Conservation (phyloP, 2,329 filamentous ascomycete species). For the Dactylonectria estremocensis region DNA sequence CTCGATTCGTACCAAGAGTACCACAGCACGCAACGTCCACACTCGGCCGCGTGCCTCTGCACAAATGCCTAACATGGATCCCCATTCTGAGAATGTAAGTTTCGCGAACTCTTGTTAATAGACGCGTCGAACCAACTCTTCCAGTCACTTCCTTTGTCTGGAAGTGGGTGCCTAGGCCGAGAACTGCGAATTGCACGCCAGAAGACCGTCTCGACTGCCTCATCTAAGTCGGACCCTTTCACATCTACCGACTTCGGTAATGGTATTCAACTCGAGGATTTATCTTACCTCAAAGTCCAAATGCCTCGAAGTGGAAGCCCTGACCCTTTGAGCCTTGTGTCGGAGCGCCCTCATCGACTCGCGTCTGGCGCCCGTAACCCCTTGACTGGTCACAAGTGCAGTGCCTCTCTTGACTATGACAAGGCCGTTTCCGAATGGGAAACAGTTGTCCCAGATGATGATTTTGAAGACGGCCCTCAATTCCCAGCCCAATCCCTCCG, state of each 20-base stretch:
- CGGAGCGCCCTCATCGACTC: conserved; percentile 32
- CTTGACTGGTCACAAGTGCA: not conserved
- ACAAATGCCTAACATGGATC: conserved; percentile 7
- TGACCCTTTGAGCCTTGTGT: conserved; percentile 34
- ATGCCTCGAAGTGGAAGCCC: conserved; percentile 17
- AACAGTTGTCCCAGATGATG: conserved; percentile 48
- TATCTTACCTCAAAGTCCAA: conserved; percentile 28
- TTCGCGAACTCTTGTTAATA: not conserved
- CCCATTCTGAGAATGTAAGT: conserved; percentile 24
- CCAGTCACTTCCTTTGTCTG: conserved; percentile 20
- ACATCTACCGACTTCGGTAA: conserved; percentile 12
- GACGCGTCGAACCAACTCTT: conserved; percentile 3
- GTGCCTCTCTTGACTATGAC: conserved; percentile 34
- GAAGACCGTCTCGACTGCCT: conserved; percentile 2
- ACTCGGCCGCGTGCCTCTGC: not conserved
- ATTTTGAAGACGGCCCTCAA: conserved; percentile 30
- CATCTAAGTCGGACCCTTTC: conserved; percentile 23
- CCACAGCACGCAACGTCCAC: not conserved
- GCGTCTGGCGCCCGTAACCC: not conserved
- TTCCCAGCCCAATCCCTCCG: conserved; percentile 23
- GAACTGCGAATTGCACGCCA: conserved; percentile 2
- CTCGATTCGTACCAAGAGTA: not conserved
- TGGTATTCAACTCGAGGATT: conserved; percentile 35
- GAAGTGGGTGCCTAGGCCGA: conserved; percentile 3
- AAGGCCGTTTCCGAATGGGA: conserved; percentile 51